Evolutionary conservation across 768 basidiomycete genomes (phyloP).

Genomic region (Russula abietina): DNA sequence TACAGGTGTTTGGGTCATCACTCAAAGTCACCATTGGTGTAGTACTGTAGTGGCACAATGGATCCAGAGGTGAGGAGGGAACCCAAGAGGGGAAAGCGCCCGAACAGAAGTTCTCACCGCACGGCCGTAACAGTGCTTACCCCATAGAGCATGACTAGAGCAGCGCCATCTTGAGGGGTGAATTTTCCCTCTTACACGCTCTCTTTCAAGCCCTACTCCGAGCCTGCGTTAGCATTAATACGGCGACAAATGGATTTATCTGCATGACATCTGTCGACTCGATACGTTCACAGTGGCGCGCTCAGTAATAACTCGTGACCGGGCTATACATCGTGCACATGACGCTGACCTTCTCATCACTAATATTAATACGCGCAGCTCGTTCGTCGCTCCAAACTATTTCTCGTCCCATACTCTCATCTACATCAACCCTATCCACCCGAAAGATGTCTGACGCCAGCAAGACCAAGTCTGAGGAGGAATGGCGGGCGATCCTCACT

Average conservation of each 20-base stretch:
- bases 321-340: neutral
- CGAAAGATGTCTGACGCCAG: conserved; percentile 28
- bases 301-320: neutral
- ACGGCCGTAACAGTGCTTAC: neutral
- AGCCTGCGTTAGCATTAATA: neutral
- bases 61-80: neutral
- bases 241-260: no score
- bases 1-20: neutral
- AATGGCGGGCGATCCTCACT: conserved; percentile 79
- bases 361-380: neutral
- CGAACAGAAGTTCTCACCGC: neutral
- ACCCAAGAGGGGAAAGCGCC: neutral
- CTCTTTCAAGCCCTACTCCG: neutral
- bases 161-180: no score
- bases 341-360: neutral
- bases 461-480: conserved; percentile 54
- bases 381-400: neutral
- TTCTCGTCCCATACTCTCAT: neutral
- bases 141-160: no score
- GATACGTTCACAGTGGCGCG: neutral
- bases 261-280: no score
- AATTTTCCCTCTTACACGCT: no score
- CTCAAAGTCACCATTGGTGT: neutral
- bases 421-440: neutral
- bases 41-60: neutral